phyloP scores from a whole-genome alignment of 2,329 filamentous ascomycete genomes.

The Diaporthe eres region DNA sequence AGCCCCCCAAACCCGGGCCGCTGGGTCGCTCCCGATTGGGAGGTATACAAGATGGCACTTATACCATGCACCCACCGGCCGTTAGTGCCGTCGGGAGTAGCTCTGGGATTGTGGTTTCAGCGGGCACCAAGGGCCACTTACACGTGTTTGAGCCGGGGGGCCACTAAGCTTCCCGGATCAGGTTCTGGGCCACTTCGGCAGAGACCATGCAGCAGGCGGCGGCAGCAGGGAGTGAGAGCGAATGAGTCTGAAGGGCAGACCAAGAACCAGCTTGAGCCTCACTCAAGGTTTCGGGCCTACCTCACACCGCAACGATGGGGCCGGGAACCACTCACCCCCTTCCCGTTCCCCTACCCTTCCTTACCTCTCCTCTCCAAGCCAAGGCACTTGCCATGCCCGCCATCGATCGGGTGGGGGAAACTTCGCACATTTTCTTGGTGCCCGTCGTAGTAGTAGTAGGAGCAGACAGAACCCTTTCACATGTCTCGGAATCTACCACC shows the following conservation, averaged over 20 bases:
- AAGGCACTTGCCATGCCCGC: neutral
- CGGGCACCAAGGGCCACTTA: slow-evolving; percentile 15
- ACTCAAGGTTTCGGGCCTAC: slow-evolving; percentile 22
- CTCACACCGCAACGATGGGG: slow-evolving; percentile 30
- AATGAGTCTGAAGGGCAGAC: neutral
- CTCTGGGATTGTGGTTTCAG: slow-evolving; percentile 16
- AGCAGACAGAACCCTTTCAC: neutral
- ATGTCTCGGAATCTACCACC: slow-evolving; percentile 29
- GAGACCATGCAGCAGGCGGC: neutral
- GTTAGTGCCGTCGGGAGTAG: neutral
- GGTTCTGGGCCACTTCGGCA: neutral
- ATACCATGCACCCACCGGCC: neutral
- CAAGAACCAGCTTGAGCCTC: slow-evolving; percentile 4
- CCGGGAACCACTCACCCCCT: neutral
- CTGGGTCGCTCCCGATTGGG: slow-evolving; percentile 15
- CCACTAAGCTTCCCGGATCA: slow-evolving; percentile 11
- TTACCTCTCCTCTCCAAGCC: neutral
- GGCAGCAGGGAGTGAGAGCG: neutral
- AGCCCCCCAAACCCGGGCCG: neutral
- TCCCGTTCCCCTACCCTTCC: neutral
- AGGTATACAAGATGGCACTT: neutral
- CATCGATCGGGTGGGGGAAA: slow-evolving; percentile 22
- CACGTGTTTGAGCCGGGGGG: neutral
- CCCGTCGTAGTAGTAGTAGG: neutral
- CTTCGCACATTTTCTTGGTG: neutral